A percentile compares a stretch with the other conserved stretches of the same genome.
These are phyloP conservation scores for Aspergillus nomiae DNA, from an alignment of 2,329 filamentous ascomycete species.

Conservation along the genomic window DNA sequence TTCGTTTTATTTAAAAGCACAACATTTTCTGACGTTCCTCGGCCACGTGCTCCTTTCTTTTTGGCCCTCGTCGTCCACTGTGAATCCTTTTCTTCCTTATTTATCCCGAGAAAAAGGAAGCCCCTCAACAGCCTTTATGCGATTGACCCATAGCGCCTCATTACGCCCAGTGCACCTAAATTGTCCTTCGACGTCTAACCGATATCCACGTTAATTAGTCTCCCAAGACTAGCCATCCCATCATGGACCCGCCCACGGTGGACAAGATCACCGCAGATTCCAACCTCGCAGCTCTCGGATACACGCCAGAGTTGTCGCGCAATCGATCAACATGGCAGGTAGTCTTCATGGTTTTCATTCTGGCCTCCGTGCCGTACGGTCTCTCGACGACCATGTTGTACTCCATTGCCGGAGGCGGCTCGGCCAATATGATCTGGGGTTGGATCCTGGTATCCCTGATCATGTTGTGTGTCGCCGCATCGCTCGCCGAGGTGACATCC, in stretches of 20 bases:
- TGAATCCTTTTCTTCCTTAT: too few relatives aligned
- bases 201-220: neutral
- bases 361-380: constrained; percentile 74
- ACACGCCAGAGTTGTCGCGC: constrained; percentile 23
- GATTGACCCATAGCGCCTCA: neutral
- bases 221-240: neutral
- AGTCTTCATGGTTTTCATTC: constrained; percentile 56
- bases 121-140: neutral
- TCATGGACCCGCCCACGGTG: neutral
- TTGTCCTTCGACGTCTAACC: neutral
- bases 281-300: constrained; percentile 21
- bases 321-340: constrained; percentile 26
- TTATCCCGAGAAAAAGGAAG: neutral
- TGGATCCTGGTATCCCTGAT: constrained; percentile 66
- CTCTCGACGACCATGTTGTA: constrained; percentile 70
- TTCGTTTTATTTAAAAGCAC: neutral
- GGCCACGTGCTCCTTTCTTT: neutral
- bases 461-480: constrained; percentile 63
- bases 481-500: constrained; percentile 67
- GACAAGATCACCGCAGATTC: constrained; percentile 17
- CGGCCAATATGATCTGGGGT: constrained; percentile 70
- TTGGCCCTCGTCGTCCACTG: neutral
- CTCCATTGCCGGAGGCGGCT: constrained; percentile 68
- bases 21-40: neutral
- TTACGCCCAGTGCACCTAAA: neutral